phyloP scores from a whole-genome alignment of 192 early-diverging fungal genomes.

The Coemansia sp. region DNA sequence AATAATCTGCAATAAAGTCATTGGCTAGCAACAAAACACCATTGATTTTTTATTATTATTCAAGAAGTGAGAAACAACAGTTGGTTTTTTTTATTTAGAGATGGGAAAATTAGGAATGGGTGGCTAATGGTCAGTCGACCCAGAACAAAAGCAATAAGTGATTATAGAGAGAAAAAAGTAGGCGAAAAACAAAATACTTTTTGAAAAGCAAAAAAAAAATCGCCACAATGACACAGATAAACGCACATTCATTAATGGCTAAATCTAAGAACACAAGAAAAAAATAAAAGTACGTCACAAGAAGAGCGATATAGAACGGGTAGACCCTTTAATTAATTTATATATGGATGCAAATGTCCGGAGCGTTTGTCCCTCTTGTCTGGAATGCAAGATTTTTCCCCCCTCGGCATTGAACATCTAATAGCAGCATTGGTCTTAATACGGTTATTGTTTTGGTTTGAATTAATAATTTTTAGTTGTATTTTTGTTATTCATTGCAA shows the following conservation, averaged over 20 bases:
- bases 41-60: too few relatives aligned
- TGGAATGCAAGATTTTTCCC: neutral
- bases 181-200: too few relatives aligned
- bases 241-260: slow-evolving; percentile 6
- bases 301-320: neutral
- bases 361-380: neutral
- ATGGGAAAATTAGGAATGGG: neutral
- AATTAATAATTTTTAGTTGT: too few relatives aligned
- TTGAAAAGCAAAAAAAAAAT: neutral
- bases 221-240: slow-evolving; percentile 7
- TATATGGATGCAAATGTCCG: slow-evolving; percentile 7
- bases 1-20: too few relatives aligned
- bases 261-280: neutral
- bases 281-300: neutral
- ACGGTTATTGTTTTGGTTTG: slow-evolving; percentile 1
- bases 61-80: too few relatives aligned
- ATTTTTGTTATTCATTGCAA: too few relatives aligned
- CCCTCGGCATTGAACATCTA: too few relatives aligned
- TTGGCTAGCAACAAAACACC: too few relatives aligned
- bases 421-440: too few relatives aligned
- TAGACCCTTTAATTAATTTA: neutral
- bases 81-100: neutral
- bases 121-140: slow-evolving; percentile 9
- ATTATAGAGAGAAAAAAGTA: neutral
- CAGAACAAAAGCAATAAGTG: slow-evolving; percentile 12